A percentile compares a stretch with the other conserved stretches of the same genome.
phyloP scores from a whole-genome alignment of 805 yeast genomes.

The Suhomyces tanzawaensis region DNA sequence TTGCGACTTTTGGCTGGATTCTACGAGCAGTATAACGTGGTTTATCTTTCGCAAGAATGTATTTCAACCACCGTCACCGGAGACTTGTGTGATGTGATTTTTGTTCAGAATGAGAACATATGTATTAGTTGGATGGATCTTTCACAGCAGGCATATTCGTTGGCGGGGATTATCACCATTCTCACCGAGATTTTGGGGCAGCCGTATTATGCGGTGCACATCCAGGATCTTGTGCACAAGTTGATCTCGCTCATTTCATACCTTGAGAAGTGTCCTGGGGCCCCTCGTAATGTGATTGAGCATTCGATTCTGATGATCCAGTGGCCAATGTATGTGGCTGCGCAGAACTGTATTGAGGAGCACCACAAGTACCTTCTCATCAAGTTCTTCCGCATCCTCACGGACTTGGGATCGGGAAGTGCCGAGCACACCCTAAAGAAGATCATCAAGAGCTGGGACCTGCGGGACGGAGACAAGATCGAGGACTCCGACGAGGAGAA shows the following conservation, averaged over 20 bases:
- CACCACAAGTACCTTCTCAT: slow-evolving; percentile 35
- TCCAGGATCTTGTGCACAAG: slow-evolving; percentile 28
- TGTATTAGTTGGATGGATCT: slow-evolving; percentile 55
- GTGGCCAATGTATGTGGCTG: slow-evolving; percentile 54
- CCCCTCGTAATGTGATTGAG: slow-evolving; percentile 19
- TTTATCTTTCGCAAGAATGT: slow-evolving; percentile 29
- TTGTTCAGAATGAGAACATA: slow-evolving; percentile 9
- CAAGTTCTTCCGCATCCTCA: slow-evolving; percentile 40
- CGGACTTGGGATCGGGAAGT: slow-evolving; percentile 49
- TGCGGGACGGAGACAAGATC: slow-evolving; percentile 15
- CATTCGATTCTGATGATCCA: slow-evolving; percentile 49
- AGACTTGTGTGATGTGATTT: slow-evolving; percentile 17
- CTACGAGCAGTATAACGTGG: slow-evolving; percentile 26
- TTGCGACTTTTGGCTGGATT: slow-evolving; percentile 29
- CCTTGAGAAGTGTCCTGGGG: slow-evolving; percentile 17
- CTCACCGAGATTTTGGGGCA: slow-evolving; percentile 34
- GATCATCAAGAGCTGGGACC: slow-evolving; percentile 29
- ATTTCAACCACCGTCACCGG: slow-evolving; percentile 23
- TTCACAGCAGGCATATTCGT: slow-evolving; percentile 45
- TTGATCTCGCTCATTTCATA: slow-evolving; percentile 23
- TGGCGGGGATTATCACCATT: slow-evolving; percentile 33
- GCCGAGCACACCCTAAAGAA: slow-evolving; percentile 39
- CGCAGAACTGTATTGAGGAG: slow-evolving; percentile 38
- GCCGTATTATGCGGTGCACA: slow-evolving; percentile 33
- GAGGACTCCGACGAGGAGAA: slow-evolving; percentile 18